These are phyloP conservation scores for Colletotrichum melonis DNA, from an alignment of 2,329 filamentous ascomycete species.

Conservation along the genomic window DNA sequence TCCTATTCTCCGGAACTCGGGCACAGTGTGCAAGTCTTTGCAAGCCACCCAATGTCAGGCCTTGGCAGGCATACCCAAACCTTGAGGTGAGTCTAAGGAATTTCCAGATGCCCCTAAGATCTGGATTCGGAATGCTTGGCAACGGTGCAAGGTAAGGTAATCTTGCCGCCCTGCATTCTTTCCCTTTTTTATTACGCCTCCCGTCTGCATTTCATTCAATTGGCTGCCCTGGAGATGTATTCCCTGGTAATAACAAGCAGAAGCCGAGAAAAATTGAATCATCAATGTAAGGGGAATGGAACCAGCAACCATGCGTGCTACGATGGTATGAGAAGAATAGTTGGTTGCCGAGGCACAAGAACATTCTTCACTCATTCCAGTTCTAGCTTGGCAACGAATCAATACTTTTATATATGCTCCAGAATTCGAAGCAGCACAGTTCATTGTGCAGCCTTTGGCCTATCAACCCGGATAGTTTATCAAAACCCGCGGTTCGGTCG, in stretches of 20 bases:
- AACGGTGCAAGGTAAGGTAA: not conserved
- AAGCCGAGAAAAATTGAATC: not conserved
- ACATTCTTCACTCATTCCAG: not conserved
- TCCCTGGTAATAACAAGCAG: not conserved
- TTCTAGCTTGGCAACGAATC: not conserved
- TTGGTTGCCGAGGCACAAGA: not conserved
- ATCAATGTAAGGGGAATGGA: not conserved
- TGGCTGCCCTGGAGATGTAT: not conserved
- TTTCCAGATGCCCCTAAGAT: not conserved
- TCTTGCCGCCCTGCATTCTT: not conserved
- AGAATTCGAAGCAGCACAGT: not conserved
- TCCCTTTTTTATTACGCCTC: not conserved
- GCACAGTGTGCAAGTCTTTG: constrained; percentile 12
- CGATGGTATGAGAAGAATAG: too few relatives aligned
- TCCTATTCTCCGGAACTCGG: not conserved
- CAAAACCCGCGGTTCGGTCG: not conserved
- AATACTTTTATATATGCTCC: constrained; percentile 12
- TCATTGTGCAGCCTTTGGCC: not conserved
- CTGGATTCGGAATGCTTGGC: constrained; percentile 15
- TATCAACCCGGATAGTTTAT: constrained; percentile 4
- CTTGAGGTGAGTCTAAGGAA: not conserved
- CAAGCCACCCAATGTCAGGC: not conserved
- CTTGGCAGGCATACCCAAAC: constrained; percentile 4
- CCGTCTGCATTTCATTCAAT: not conserved
- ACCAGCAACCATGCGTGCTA: too few relatives aligned